phyloP scores from a whole-genome alignment of 495 filamentous ascomycete species.

The Hypomontagnella monticulosa region DNA sequence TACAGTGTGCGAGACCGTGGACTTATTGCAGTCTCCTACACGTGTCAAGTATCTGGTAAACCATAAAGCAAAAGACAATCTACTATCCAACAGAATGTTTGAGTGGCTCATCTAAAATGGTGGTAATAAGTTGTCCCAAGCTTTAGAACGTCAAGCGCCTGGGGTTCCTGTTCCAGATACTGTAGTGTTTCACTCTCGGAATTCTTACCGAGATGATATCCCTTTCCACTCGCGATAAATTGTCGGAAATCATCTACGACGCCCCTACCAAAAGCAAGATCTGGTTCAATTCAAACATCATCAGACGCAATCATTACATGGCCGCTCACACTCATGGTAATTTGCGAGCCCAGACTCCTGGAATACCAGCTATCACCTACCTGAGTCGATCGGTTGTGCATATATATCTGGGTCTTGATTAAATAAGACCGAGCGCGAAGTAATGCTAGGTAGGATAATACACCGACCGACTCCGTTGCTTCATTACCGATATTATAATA shows the following conservation, averaged over 20 bases:
- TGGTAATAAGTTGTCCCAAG: constrained; percentile 1
- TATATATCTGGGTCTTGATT: neutral
- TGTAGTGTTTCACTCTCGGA: constrained; percentile 24
- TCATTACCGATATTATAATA: neutral
- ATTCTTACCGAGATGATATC: constrained; percentile 29
- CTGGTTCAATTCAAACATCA: constrained; percentile 20
- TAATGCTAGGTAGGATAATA: neutral
- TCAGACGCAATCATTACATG: constrained; percentile 1
- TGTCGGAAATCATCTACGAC: neutral
- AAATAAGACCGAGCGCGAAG: too few species aligned
- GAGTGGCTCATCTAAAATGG: constrained; percentile 13
- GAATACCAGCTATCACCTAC: constrained; percentile 18
- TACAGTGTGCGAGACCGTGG: too few species aligned
- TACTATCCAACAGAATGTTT: neutral
- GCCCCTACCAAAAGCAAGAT: constrained; percentile 14
- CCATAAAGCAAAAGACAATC: too few species aligned
- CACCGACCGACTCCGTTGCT: constrained; percentile 3
- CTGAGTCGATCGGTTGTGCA: neutral
- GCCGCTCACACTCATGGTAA: neutral
- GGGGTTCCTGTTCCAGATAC: constrained; percentile 25
- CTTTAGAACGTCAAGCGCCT: constrained; percentile 15
- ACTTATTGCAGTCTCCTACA: too few species aligned
- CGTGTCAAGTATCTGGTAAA: too few species aligned
- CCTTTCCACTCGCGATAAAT: constrained; percentile 12
- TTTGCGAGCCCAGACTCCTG: constrained; percentile 19